Conservation (phyloP, 1,284 basidiomycete genomes). For the Ustilago lituana region DNA sequence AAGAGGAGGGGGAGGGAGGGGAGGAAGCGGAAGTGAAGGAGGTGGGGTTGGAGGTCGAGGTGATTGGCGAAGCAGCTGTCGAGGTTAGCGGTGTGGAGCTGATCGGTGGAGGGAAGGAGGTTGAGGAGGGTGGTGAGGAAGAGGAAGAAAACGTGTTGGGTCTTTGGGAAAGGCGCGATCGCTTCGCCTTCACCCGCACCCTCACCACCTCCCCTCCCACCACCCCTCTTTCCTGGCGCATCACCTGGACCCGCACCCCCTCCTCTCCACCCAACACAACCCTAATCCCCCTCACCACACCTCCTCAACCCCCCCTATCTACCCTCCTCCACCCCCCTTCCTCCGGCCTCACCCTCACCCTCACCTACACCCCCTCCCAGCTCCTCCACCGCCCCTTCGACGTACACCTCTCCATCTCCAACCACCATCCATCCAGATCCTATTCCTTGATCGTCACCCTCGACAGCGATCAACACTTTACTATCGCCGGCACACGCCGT, state of each 20-base stretch:
- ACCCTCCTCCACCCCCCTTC: not conserved
- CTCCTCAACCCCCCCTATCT: not conserved
- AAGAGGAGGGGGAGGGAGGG: constrained; percentile 2
- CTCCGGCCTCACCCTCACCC: constrained; percentile 6
- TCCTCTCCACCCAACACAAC: not conserved
- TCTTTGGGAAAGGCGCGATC: constrained; percentile 3
- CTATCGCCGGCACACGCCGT: constrained; percentile 14
- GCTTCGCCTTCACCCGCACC: constrained; percentile 11
- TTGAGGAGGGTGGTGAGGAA: not conserved
- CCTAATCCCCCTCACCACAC: constrained; percentile 5
- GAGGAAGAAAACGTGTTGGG: constrained; percentile 10
- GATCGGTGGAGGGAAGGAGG: not conserved
- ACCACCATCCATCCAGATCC: constrained; percentile 7
- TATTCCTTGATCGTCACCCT: constrained; percentile 13
- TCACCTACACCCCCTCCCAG: not conserved
- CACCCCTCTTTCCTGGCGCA: not conserved
- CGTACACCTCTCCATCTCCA: constrained; percentile 3
- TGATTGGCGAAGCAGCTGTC: constrained; percentile 6
- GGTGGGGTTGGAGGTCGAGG: constrained; percentile 21
- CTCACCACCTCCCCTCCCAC: not conserved
- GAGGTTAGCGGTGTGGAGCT: constrained; percentile 1
- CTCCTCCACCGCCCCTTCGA: constrained; percentile 5
- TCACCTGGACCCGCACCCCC: constrained; percentile 10
- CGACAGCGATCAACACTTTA: constrained; percentile 32
- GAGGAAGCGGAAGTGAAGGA: not conserved